Conservation (phyloP, 345 rosid genomes). For the Heritiera fomes region DNA sequence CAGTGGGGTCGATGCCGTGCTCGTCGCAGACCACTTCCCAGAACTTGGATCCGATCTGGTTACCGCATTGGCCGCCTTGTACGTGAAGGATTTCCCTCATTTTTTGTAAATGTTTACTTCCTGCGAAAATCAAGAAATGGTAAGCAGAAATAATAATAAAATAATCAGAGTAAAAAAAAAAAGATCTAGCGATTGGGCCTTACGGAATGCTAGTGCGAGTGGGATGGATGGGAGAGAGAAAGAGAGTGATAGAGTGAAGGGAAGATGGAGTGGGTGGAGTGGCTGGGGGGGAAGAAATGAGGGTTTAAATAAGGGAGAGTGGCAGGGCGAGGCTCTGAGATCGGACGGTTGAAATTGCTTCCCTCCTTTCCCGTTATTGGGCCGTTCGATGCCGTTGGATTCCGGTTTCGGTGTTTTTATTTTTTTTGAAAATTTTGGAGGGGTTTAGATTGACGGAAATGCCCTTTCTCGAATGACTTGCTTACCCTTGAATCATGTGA, state of each 20-base stretch:
- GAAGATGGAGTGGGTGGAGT: background rate
- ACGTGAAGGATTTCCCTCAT: conserved; percentile 35
- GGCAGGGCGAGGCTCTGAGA: conserved; percentile 14
- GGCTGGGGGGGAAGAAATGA: background rate
- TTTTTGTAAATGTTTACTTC: background rate
- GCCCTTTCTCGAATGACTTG: no score
- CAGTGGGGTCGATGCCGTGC: conserved; percentile 32
- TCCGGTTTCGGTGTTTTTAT: no score
- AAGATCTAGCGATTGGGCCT: background rate
- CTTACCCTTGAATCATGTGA: no score
- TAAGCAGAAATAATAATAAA: background rate
- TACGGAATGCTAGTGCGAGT: conserved; percentile 24
- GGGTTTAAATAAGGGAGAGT: conserved; percentile 18
- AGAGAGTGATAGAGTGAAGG: no score
- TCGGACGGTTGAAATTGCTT: conserved; percentile 38
- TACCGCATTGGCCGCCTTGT: conserved; percentile 34
- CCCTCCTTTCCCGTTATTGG: conserved; percentile 29
- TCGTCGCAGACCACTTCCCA: conserved; percentile 27
- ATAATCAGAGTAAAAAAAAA: background rate
- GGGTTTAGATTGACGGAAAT: no score
- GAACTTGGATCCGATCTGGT: conserved; percentile 32
- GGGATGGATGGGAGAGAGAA: background rate
- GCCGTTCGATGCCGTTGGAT: conserved; percentile 34
- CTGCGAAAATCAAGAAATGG: conserved; percentile 12
- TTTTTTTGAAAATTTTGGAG: no score